Evolutionary conservation across 73 alveolate genomes (phyloP), one percentile per base, ranked within the genome.

Genomic region (Durusdinium trenchii): DNA sequence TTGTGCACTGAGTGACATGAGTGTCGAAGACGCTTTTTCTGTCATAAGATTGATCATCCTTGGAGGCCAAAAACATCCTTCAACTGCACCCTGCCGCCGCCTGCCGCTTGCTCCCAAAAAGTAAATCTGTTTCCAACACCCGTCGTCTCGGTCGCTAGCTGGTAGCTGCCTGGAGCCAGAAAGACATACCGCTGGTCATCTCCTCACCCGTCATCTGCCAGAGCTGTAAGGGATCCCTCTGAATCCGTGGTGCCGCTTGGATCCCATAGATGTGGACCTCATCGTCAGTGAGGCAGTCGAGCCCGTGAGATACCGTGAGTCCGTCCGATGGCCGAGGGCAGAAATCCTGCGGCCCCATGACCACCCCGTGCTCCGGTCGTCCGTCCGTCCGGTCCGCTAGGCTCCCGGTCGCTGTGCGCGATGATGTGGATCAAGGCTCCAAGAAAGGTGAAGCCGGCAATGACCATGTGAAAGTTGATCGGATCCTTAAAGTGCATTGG

Each of bases 401-500:
- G 83, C 42, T 45, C 95, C 50, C 6, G 40, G 93, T 30, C 96
- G 47, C 96, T 61, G 45, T 89, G 96, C 12, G 96, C 96, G 26
- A 23, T 50, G 52, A 89, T 89, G 96, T 89, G 96, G 71, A 89
- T 89, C 51, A 73, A 32, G 18, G 96, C 96, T 26, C 86, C 96
- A 20, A 89, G 52, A 26, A 89, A 89, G 26, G 96, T 89, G 86
- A 89, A 89, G 86, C 96, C 96, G 9, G 96, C 96, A 42, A 89
- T 89, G 85, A 46, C 73, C 67, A 89, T 89, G 86, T 89, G 96
- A 73, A 89, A 89, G 61, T 38, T 62, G 86, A 89, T 89, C 35
- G 96, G 96, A 38, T 89, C 96, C 96, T 89, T 30, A 32, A 30
- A 40, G 23, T 57, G 12, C 69, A 0, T 10, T 36, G 57, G 20